Evolutionary conservation across 192 early-diverging fungal genomes (phyloP), one percentile per base, ranked within the genome.

Genomic region (Allomyces macrogynus): DNA sequence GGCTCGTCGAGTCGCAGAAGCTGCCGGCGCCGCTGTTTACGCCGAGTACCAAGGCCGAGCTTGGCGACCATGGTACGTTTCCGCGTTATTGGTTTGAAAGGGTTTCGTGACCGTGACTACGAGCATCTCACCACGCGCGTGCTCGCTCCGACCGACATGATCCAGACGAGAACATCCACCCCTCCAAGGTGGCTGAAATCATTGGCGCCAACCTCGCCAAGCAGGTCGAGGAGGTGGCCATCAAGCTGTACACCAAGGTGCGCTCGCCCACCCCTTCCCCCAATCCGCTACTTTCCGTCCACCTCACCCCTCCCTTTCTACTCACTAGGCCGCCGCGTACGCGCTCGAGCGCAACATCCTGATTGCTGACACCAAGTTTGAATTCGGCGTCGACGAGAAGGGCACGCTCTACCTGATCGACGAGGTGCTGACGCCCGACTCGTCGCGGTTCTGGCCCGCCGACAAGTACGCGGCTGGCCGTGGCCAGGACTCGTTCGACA

Each of bases 281-380:
- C 23, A 1, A 12, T 5, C 7, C 11, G 5, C n/a, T 8, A 64
- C n/a, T 16, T 23, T n/a, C n/a, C n/a, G n/a, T n/a, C n/a, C n/a
- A n/a, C n/a, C n/a, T n/a, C n/a, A n/a, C n/a, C n/a, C n/a, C n/a
- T n/a, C n/a, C n/a, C n/a, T n/a, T 24, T 60, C 14, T 66, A n/a
- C n/a, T n/a, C n/a, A 7, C 32, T 40, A 83, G 78, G 96, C 96
- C 1, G 82, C 84, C 23, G 82, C 89, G 54, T 93, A 92, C 66
- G 94, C 94, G 4, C 62, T 73, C 7, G 71, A 73, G 27, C 83
- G 81, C 73, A 93, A 93, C 40, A 95, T 99, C 65, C 91, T 99
- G 63, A 99, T 99, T 76, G 96, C 96, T 10, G 96, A 99, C 66
- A 99, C 96, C 43, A 99, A 99, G 75, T 96, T 99, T 73, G 96